Evolutionary conservation across 768 basidiomycete genomes (phyloP).

Genomic region (Podaxis sp.): DNA sequence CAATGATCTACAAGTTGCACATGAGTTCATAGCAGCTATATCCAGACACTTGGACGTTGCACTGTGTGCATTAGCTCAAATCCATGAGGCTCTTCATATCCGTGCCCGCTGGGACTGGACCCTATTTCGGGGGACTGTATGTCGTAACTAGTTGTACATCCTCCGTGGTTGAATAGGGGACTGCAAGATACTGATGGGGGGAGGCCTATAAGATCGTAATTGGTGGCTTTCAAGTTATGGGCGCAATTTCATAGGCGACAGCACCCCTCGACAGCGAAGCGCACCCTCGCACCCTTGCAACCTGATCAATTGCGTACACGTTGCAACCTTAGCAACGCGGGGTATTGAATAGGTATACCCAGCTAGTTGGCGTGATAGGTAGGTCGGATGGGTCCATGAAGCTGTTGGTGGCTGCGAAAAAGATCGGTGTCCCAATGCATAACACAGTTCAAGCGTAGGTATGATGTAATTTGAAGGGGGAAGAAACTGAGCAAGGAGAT

Average conservation of each 20-base stretch:
- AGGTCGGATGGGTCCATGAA: neutral
- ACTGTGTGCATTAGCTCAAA: neutral
- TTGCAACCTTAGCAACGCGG: neutral
- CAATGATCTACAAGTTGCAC: neutral
- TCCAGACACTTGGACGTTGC: neutral
- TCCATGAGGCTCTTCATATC: neutral
- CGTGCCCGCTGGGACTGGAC: too few relatives aligned
- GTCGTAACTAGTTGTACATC: neutral
- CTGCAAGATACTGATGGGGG: neutral
- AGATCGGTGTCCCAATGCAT: neutral
- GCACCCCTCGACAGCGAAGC: neutral
- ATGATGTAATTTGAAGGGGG: neutral
- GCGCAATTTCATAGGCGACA: neutral
- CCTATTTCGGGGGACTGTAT: too few relatives aligned
- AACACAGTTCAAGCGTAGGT: neutral
- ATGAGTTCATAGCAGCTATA: neutral
- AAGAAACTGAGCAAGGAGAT: neutral
- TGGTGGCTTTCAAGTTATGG: neutral
- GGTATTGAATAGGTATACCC: neutral
- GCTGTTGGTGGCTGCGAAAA: too few relatives aligned
- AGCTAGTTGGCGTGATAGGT: neutral
- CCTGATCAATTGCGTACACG: neutral
- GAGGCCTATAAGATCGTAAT: neutral
- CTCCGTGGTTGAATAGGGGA: neutral
- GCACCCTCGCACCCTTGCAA: neutral